phyloP scores from a whole-genome alignment of 305 asterid species.

The Nicotiana rustica region DNA sequence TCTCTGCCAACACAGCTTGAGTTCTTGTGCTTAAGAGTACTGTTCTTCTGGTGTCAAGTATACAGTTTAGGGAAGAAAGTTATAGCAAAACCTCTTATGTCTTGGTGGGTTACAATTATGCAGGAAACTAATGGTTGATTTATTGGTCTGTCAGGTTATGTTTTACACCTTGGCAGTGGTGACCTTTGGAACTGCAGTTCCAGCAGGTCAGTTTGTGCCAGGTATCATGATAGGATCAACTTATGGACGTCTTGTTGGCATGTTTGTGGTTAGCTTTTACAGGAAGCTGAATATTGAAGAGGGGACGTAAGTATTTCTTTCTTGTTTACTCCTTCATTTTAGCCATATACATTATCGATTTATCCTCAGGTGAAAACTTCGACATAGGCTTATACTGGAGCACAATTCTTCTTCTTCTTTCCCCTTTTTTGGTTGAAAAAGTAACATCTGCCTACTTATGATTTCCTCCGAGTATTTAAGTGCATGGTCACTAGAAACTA shows the following conservation, averaged over 20 bases:
- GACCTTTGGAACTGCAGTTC: conserved; percentile 95
- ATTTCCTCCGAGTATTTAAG: not conserved
- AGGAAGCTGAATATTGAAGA: conserved; percentile 86
- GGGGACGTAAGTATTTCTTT: conserved; percentile 84
- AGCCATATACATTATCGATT: not conserved
- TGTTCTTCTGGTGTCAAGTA: not conserved
- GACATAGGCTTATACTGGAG: not conserved
- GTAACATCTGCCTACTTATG: not conserved
- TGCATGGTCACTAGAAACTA: not conserved
- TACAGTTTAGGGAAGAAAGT: conserved; percentile 22
- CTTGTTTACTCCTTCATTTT: not conserved
- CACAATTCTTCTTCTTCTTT: not conserved
- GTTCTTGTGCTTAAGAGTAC: conserved; percentile 1
- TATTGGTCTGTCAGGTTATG: conserved; percentile 70
- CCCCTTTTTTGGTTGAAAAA: not conserved
- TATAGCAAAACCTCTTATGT: conserved; percentile 22
- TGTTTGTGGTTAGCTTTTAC: conserved; percentile 92
- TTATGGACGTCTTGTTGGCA: conserved; percentile 98
- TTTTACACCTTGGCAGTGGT: conserved; percentile 92
- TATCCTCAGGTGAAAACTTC: not conserved
- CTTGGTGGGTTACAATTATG: conserved; percentile 3
- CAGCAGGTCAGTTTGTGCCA: conserved; percentile 98
- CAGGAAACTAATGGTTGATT: not conserved
- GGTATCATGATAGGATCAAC: conserved; percentile 99
- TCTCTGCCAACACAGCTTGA: not conserved